Evolutionary conservation across 148 eudicot genomes (phyloP).

Genomic region (Rhododendron kiyosumense): DNA sequence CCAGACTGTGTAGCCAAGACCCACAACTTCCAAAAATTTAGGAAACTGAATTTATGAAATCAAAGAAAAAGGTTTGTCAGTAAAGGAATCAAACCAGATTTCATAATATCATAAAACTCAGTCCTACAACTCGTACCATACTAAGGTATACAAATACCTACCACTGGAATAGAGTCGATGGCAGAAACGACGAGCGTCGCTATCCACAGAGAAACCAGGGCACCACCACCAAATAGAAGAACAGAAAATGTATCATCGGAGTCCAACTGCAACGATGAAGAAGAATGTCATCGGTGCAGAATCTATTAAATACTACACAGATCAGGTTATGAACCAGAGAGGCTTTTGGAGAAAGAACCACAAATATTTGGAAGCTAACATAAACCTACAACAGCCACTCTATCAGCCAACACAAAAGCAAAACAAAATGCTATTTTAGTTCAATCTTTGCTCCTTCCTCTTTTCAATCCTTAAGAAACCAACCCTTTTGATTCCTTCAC

Average conservation of each 20-base stretch:
- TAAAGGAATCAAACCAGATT: not conserved
- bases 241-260: conserved; percentile 42
- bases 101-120: not conserved
- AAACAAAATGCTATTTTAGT: not conserved
- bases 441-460: not conserved
- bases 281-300: not conserved
- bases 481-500: not conserved
- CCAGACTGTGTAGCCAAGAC: conserved; percentile 78
- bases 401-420: not conserved
- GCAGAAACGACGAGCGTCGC: conserved; percentile 61
- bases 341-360: not conserved
- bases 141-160: conserved; percentile 13
- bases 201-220: conserved; percentile 52
- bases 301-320: not conserved
- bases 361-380: not conserved
- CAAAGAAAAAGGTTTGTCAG: not conserved
- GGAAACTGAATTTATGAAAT: conserved; percentile 43
- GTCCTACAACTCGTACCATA: not conserved
- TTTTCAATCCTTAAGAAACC: not conserved
- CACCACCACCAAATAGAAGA: conserved; percentile 54
- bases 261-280: conserved; percentile 50
- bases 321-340: not conserved
- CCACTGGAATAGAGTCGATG: conserved; percentile 83
- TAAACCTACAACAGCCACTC: not conserved
- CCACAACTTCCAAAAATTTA: conserved; percentile 73